Evolutionary conservation across 2,329 filamentous ascomycete species (phyloP), one percentile per base, ranked within the genome.

Genomic region (Xylaria sp.): DNA sequence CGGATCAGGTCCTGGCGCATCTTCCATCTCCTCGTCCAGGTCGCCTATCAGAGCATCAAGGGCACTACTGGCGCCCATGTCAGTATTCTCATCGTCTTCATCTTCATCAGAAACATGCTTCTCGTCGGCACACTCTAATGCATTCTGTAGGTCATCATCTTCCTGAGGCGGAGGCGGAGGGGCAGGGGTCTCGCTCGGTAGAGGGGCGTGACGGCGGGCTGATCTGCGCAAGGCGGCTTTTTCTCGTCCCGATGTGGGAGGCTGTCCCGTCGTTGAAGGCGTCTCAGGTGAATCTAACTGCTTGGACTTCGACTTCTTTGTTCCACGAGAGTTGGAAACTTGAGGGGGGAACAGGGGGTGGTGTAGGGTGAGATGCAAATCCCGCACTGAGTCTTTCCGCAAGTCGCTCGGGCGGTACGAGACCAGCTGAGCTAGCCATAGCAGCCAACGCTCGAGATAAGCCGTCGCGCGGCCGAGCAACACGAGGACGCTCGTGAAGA

Each of bases 41-140:
- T 95, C 91, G 60, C 92, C 91, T n/a, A 97, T 88, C 62, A 97
- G 89, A 19, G 91, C 87, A 72, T 96, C 91, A 54, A 97, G 77
- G 4, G 89, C 85, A 65, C 82, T 82, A 51, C 76, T 78, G 37
- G 90, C 87, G 13, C 86, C 86, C 58, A 86, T 78, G n/a, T 69
- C 70, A 9, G 61, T 59, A 13, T 85, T 85, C 1, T 88, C 86
- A 13, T 90, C 63, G 11, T 85, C 85, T 1, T 88, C 86, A 11
- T 90, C 87, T 11, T 88, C 86, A 42, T 90, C 88, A 11, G 87
- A 88, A 10, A 97, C 75, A 57, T 91, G 90, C 71, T 89, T 89
- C 76, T 97, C 93, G 71, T 97, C 93, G 6, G 92, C 92, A 73
- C 93, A 97, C 75, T 97, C 94, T 2, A 97, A 78, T 2, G 89